A percentile compares a stretch with the other conserved stretches of the same genome.
phyloP scores from a whole-genome alignment of 2,329 filamentous ascomycete species.

The Talaromyces sp. region DNA sequence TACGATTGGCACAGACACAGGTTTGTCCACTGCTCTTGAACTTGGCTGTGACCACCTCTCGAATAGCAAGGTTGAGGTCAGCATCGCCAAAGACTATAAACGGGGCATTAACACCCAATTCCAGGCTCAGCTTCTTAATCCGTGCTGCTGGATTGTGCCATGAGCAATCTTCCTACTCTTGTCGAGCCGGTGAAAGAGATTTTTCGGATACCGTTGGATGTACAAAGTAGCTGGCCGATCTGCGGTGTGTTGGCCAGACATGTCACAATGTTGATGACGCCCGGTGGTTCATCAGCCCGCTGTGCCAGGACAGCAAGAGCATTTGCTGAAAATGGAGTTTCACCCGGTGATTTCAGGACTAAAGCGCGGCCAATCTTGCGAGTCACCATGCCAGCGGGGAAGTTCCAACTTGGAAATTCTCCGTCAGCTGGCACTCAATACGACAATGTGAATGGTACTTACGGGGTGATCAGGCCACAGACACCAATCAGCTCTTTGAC shows the following conservation, averaged over 20 bases:
- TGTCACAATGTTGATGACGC: conserved; percentile 5
- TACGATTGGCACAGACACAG: conserved; percentile 25
- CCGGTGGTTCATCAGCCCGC: conserved; percentile 20
- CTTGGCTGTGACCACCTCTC: conserved; percentile 51
- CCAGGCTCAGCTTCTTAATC: conserved; percentile 43
- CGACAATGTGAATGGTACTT: neutral
- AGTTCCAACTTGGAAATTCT: conserved; percentile 21
- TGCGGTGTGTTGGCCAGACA: neutral
- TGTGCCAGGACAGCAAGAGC: conserved; percentile 45
- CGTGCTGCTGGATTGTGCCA: conserved; percentile 25
- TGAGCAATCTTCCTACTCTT: conserved; percentile 31
- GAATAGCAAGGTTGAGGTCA: neutral
- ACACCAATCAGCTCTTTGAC: conserved; percentile 30
- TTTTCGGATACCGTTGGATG: conserved; percentile 75
- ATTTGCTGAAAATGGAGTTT: conserved; percentile 80
- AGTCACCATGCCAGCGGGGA: conserved; percentile 21
- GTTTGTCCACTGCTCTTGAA: conserved; percentile 21
- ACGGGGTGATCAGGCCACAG: conserved; percentile 26
- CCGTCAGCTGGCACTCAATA: neutral
- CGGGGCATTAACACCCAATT: conserved; percentile 44
- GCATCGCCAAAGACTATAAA: conserved; percentile 23
- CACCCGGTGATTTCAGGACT: conserved; percentile 61
- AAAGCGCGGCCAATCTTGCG: conserved; percentile 31
- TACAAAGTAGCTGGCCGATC: conserved; percentile 63
- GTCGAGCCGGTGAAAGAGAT: conserved; percentile 56